phyloP scores from a whole-genome alignment of 768 basidiomycete species.

The Imleria badia region DNA sequence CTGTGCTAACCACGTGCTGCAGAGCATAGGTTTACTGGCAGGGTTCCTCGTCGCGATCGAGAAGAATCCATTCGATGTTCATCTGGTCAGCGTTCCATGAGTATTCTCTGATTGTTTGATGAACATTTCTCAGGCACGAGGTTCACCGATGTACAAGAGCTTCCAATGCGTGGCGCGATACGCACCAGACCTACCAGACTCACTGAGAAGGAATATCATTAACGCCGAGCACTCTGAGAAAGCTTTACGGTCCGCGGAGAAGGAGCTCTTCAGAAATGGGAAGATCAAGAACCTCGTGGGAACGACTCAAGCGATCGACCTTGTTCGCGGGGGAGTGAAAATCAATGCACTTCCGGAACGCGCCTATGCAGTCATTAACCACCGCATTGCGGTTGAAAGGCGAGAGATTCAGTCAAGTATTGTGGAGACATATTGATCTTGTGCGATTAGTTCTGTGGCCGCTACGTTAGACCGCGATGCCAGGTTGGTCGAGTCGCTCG shows the following conservation, averaged over 20 bases:
- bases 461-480: constrained; percentile 47
- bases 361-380: constrained; percentile 68
- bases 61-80: constrained; percentile 52
- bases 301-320: constrained; percentile 78
- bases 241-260: constrained; percentile 52
- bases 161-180: constrained; percentile 69
- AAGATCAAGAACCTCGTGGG: constrained; percentile 48
- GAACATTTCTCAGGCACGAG: constrained; percentile 40
- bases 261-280: constrained; percentile 41
- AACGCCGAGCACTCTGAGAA: constrained; percentile 47
- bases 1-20: constrained; percentile 11
- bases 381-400: constrained; percentile 66
- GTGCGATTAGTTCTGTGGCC: constrained; percentile 34
- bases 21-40: constrained; percentile 84
- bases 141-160: constrained; percentile 56
- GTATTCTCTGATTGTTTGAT: background rate
- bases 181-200: constrained; percentile 50
- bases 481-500: constrained; percentile 43
- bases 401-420: constrained; percentile 16
- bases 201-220: constrained; percentile 48
- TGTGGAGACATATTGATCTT: background rate
- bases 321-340: constrained; percentile 69
- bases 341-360: constrained; percentile 78
- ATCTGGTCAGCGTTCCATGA: constrained; percentile 43
- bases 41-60: constrained; percentile 69